Evolutionary conservation across 2,329 filamentous ascomycete genomes (phyloP).

Genomic region (Cercospora sp.): DNA sequence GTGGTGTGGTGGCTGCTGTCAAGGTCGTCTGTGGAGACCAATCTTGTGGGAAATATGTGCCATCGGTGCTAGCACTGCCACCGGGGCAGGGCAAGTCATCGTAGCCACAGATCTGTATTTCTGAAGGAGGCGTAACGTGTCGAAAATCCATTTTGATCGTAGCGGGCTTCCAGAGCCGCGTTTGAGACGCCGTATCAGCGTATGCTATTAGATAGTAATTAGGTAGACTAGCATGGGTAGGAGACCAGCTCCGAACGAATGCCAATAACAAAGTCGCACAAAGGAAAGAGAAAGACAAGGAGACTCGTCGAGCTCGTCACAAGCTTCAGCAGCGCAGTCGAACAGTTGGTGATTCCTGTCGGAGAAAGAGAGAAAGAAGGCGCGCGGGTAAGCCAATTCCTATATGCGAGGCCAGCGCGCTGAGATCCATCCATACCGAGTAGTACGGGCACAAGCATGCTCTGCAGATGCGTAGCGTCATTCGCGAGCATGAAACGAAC

Average conservation of each 20-base stretch:
- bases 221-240: conserved; percentile 28
- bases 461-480: conserved; percentile 27
- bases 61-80: conserved; percentile 37
- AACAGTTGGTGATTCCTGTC: conserved; percentile 31
- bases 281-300: conserved; percentile 42
- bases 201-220: conserved; percentile 33
- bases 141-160: conserved; percentile 46
- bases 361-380: conserved; percentile 24
- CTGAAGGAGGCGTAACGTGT: conserved; percentile 49
- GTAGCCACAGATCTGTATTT: conserved; percentile 35
- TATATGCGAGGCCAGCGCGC: conserved; percentile 31
- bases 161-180: conserved; percentile 26
- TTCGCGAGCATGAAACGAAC: conserved; percentile 33
- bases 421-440: conserved; percentile 25
- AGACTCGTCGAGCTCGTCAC: conserved; percentile 45
- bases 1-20: conserved; percentile 37
- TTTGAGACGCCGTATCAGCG: conserved; percentile 15
- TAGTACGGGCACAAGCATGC: conserved; percentile 24
- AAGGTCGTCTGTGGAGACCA: conserved; percentile 38
- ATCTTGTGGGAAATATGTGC: conserved; percentile 32
- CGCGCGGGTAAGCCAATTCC: conserved; percentile 23
- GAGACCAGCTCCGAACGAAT: conserved; percentile 49
- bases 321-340: conserved; percentile 27
- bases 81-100: conserved; percentile 34
- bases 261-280: conserved; percentile 40